These are phyloP conservation scores for Tulasnella sp. DNA, from an alignment of 768 basidiomycete species.

Conservation along the genomic window DNA sequence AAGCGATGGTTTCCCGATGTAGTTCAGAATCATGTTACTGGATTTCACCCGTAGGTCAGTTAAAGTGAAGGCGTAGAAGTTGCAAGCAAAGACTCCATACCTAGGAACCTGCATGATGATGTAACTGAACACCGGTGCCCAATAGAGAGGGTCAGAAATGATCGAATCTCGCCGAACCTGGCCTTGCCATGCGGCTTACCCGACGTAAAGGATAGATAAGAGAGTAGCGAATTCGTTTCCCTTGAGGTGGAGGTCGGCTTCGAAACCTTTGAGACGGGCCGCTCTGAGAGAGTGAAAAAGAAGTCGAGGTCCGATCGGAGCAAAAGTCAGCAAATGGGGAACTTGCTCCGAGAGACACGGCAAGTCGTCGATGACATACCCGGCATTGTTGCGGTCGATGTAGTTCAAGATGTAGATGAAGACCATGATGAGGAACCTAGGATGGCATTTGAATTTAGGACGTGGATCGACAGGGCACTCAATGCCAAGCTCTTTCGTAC, in stretches of 20 bases:
- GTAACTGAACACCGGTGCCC: neutral
- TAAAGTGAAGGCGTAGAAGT: conserved; percentile 7
- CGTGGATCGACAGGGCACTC: neutral
- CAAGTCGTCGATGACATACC: conserved; percentile 44
- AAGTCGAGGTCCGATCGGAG: neutral
- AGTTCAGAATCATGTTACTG: conserved; percentile 68
- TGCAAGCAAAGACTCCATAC: conserved; percentile 32
- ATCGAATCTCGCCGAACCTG: conserved; percentile 13
- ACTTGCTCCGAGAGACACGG: neutral
- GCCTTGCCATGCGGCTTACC: conserved; percentile 43
- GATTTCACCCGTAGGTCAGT: conserved; percentile 32
- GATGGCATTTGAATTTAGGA: neutral
- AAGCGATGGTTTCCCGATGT: conserved; percentile 60
- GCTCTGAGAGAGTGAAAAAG: conserved; percentile 42
- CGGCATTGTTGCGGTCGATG: conserved; percentile 68
- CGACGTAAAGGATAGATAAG: conserved; percentile 63
- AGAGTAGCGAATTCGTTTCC: conserved; percentile 64
- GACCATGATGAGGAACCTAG: conserved; percentile 43
- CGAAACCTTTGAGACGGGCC: conserved; percentile 55
- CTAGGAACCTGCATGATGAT: conserved; percentile 71
- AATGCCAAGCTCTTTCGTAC: neutral
- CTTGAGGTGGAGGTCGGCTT: conserved; percentile 51
- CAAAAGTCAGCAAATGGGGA: conserved; percentile 10
- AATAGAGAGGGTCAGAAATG: neutral
- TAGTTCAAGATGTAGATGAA: conserved; percentile 50